Evolutionary conservation across 306 rosid species (phyloP), one percentile per base, ranked within the genome.

Genomic region (Ziziphus jujuba): DNA sequence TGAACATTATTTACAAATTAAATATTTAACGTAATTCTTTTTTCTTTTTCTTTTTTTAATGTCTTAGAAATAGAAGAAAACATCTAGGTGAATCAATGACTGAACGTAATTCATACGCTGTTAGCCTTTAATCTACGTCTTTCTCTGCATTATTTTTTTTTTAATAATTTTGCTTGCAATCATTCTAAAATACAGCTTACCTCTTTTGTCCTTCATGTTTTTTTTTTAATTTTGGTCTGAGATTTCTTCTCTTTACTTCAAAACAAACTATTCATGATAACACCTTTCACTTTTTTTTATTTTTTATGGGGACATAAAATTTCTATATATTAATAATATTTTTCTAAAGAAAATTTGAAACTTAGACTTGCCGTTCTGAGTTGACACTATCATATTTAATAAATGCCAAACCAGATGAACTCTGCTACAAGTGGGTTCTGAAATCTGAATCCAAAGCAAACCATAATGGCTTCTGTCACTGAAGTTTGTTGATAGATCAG

Each of bases 401-500:
- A 64, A 44, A 54, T 61, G 19, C 12, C 60, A 19, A 3, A 68
- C 53, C 55, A 23, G 54, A 59, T 20, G 31, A 58, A 10, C 36
- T 13, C 65, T 28, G 51, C 61, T 5, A 71, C 49, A 51, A 66
- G 56, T 55, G 50, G 25, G 31, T 62, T n/a, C n/a, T n/a, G n/a
- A n/a, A n/a, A n/a, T 62, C 35, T 10, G 49, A 22, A 55, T 14
- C 59, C 62, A 70, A 76, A 40, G 58, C 47, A 63, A 62, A 57
- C 31, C 72, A 65, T 61, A 70, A 47, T 62, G 81, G 74, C 44
- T 48, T 31, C 57, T 28, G 73, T 65, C 53, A 2, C 19, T 74
- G 48, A 79, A 64, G 62, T 72, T 61, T 49, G 56, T 61, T 49
- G 56, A 25, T 70, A 61, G 67, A 73, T 73, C 84, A 82, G 79